Conservation (phyloP, 441 rosid species). For the Corymbia citriodora region DNA sequence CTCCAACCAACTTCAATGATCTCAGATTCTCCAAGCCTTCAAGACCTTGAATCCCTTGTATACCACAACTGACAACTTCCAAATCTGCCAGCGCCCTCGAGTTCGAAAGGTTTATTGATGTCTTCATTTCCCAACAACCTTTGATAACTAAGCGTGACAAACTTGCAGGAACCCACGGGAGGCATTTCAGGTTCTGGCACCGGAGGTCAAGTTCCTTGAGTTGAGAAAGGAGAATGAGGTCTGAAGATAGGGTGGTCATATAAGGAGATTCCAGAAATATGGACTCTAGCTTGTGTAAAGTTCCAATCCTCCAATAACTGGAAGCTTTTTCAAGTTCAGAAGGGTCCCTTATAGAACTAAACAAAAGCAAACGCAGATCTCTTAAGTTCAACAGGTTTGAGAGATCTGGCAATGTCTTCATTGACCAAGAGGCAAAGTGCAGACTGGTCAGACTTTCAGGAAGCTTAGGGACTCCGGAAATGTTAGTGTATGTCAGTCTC, state of each 20-base stretch:
- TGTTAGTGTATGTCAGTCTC: too few species aligned
- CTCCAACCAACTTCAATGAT: background rate
- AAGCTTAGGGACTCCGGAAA: too few species aligned
- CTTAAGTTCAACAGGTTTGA: too few species aligned
- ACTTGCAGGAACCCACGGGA: background rate
- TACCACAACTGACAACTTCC: too few species aligned
- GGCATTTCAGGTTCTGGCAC: background rate
- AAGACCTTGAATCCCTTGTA: background rate
- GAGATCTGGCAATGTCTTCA: too few species aligned
- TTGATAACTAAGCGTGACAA: background rate
- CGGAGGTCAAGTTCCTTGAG: background rate
- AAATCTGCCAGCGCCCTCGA: background rate
- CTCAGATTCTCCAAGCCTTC: background rate
- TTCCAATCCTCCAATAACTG: too few species aligned
- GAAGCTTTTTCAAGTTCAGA: too few species aligned
- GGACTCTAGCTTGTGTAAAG: background rate
- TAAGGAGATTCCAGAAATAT: background rate
- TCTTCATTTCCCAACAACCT: background rate
- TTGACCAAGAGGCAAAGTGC: too few species aligned
- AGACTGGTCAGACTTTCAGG: too few species aligned
- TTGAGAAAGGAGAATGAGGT: background rate
- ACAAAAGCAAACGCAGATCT: too few species aligned
- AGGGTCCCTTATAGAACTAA: too few species aligned
- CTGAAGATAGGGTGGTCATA: background rate
- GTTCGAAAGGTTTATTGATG: background rate